A percentile compares a stretch with the other conserved stretches of the same genome.
These are phyloP conservation scores for Leucoagaricus sp. DNA, from an alignment of 1,284 basidiomycete genomes.

Conservation along the genomic window DNA sequence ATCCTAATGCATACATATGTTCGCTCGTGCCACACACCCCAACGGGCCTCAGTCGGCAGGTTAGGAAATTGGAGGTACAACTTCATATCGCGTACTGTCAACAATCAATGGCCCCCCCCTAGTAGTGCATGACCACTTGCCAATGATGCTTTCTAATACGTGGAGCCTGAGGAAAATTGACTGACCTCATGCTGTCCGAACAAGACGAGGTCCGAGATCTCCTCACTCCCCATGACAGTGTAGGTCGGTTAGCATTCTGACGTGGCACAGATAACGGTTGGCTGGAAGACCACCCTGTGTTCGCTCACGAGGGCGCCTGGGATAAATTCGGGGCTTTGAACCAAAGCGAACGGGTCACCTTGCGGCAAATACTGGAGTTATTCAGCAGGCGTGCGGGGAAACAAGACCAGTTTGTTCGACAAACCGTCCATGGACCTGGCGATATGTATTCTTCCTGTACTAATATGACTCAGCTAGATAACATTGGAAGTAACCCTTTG, in stretches of 20 bases:
- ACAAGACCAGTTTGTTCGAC: conserved; percentile 54
- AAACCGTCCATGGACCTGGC: conserved; percentile 79
- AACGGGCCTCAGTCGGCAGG: too few species aligned
- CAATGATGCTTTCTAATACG: too few species aligned
- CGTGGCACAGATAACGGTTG: conserved; percentile 71
- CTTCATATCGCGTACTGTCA: too few species aligned
- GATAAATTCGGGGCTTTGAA: conserved; percentile 64
- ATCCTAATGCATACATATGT: too few species aligned
- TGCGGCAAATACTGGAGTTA: conserved; percentile 55
- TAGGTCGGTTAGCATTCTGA: conserved; percentile 13
- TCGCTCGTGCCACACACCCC: too few species aligned
- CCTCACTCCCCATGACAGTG: too few species aligned
- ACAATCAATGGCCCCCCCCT: too few species aligned
- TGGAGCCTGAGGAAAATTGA: too few species aligned
- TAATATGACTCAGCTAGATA: conserved; percentile 67
- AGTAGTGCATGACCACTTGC: too few species aligned
- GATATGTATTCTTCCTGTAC: conserved; percentile 84
- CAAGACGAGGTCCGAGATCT: too few species aligned
- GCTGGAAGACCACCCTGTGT: conserved; percentile 78
- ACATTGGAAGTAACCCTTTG: conserved; percentile 64
- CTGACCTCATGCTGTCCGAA: too few species aligned
- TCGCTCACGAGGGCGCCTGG: conserved; percentile 77
- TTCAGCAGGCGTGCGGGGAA: conserved; percentile 25
- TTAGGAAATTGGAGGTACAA: too few species aligned
- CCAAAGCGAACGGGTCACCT: conserved; percentile 63